Evolutionary conservation across 345 rosid genomes (phyloP).

Genomic region (Erucastrum elatum): DNA sequence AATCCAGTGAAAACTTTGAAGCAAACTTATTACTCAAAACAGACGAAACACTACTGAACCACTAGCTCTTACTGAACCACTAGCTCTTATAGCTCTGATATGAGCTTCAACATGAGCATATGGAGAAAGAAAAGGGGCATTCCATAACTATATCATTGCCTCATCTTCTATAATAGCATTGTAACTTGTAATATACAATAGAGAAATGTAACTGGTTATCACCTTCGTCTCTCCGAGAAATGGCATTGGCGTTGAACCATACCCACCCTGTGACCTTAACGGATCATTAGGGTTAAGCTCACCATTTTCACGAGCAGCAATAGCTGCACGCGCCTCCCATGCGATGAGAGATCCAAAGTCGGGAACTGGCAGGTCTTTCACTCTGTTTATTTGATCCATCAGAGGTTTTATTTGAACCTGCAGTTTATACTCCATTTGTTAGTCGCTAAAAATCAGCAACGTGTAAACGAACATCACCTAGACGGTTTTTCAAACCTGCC

Average conservation of each 20-base stretch:
- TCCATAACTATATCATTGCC: background rate
- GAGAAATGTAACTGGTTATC: constrained; percentile 15
- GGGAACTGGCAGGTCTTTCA: constrained; percentile 79
- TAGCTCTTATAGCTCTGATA: background rate
- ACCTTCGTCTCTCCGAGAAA: constrained; percentile 94
- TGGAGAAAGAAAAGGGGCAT: background rate
- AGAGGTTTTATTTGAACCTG: constrained; percentile 79
- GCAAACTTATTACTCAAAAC: background rate
- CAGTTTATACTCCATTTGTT: constrained; percentile 36
- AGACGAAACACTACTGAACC: no score
- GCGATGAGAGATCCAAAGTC: constrained; percentile 78
- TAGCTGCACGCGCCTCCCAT: constrained; percentile 89
- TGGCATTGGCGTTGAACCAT: constrained; percentile 91
- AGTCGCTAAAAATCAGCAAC: constrained; percentile 8
- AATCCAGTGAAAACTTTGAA: no score
- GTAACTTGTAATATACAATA: constrained; percentile 16
- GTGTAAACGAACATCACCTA: no score
- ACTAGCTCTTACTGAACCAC: no score
- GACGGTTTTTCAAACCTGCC: no score
- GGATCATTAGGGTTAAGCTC: constrained; percentile 74
- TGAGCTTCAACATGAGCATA: background rate
- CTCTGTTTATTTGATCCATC: constrained; percentile 72
- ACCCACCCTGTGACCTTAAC: constrained; percentile 70
- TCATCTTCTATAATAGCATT: constrained; percentile 6
- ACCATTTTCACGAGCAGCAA: constrained; percentile 63